Percentiles rank a stretch among this genome's conserved stretches.
phyloP scores from a whole-genome alignment of 192 early-diverging fungal genomes.

The Backusella parvicylindrica region DNA sequence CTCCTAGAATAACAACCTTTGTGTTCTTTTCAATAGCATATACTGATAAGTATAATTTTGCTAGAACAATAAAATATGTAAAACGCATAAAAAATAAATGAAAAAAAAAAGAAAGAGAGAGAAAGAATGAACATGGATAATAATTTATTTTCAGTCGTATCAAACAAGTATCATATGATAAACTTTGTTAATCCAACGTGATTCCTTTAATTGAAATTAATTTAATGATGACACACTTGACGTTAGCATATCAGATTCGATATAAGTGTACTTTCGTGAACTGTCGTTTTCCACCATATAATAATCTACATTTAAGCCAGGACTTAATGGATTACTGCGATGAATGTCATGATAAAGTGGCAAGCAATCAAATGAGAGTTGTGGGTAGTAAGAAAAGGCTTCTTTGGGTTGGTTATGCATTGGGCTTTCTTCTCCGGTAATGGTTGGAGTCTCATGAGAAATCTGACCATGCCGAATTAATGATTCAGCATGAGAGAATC shows the following conservation, averaged over 20 bases:
- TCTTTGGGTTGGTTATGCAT: background rate
- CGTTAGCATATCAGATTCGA: background rate
- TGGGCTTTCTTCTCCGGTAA: background rate
- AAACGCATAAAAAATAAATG: background rate
- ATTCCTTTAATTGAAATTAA: background rate
- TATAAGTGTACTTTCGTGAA: background rate
- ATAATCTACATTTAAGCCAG: background rate
- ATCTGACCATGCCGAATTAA: conserved; percentile 4
- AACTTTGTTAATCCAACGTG: background rate
- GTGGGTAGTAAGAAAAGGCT: background rate
- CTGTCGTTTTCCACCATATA: background rate
- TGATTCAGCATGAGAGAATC: conserved; percentile 1
- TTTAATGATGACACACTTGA: conserved; percentile 5
- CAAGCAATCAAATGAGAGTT: background rate
- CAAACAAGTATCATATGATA: background rate
- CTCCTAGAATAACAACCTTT: conserved; percentile 35
- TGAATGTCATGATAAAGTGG: background rate
- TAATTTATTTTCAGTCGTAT: background rate
- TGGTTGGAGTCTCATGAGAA: background rate
- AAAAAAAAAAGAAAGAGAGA: background rate
- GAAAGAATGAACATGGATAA: background rate
- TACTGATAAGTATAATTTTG: background rate
- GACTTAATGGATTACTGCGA: conserved; percentile 5
- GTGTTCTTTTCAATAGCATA: conserved; percentile 4
- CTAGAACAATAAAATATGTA: background rate